Percentiles rank a stretch among this genome's conserved stretches.
Evolutionary conservation across 306 rosid genomes (phyloP).

Genomic region (Pachyrhizus erosus): DNA sequence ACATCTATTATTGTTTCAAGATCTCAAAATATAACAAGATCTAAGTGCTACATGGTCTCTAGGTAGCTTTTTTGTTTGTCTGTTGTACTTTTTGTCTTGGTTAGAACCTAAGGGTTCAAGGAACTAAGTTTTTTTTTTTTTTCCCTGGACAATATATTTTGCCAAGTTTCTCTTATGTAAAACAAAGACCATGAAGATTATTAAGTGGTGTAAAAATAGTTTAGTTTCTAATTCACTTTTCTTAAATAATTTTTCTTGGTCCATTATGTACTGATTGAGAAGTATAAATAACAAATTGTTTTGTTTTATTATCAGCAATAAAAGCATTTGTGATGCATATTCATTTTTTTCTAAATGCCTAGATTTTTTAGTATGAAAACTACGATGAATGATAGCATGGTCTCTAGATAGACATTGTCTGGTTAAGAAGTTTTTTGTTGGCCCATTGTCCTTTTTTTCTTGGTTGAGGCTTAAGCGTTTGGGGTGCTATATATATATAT

Average conservation of each 20-base stretch:
- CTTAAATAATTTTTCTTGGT: constrained; percentile 25
- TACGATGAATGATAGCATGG: constrained; percentile 19
- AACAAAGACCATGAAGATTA: neutral
- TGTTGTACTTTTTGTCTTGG: constrained; percentile 33
- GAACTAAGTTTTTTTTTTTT: neutral
- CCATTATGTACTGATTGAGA: constrained; percentile 20
- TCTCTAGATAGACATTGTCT: constrained; percentile 39
- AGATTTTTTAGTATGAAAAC: constrained; percentile 12
- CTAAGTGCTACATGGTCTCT: constrained; percentile 12
- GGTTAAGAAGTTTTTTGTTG: constrained; percentile 18
- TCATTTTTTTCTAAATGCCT: constrained; percentile 20
- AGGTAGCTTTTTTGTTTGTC: constrained; percentile 19
- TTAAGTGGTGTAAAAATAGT: constrained; percentile 13
- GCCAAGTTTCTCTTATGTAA: neutral
- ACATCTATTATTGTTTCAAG: constrained; percentile 29
- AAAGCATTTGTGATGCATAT: constrained; percentile 22
- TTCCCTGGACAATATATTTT: constrained; percentile 7
- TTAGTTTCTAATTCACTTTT: constrained; percentile 31
- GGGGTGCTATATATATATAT: neutral
- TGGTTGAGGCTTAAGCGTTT: neutral
- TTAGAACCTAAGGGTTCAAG: neutral
- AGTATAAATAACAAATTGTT: neutral
- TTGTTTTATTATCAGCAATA: neutral
- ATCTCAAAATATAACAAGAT: neutral
- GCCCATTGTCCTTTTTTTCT: constrained; percentile 32